Evolutionary conservation across 1,284 basidiomycete species (phyloP), one percentile per base, ranked within the genome.

Genomic region (Prillingera fragicola): DNA sequence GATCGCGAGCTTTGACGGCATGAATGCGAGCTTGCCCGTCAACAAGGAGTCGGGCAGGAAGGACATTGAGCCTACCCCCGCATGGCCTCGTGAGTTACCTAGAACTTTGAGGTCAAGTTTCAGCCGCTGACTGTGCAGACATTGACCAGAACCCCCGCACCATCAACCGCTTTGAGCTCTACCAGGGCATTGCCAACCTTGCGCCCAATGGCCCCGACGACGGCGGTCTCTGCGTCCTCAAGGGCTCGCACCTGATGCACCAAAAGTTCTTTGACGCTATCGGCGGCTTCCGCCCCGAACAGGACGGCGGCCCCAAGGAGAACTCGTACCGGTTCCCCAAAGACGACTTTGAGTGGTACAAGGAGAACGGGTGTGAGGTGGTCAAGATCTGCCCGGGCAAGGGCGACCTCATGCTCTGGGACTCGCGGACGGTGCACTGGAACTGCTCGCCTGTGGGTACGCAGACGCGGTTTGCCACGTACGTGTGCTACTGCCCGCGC

Each of bases 1-100:
- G 9, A 55, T 71, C 28, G 57, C 54, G 8, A 57, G 55, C 21
- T 67, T 66, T 33, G 64, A 66, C 33, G 57, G 57, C 12, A 50
- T 58, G 47, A 56, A 58, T 37, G 45, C 49, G 12, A 45, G 47
- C 8, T 24, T 56, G 14, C 56, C 56, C 8, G 50, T 58, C 41
- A 50, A 36, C 23, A 17, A 18, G 14, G 27, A 32, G 28, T 13
- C 23, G 7, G 44, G 41, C 4, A 33, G 44, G 13, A 40, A 32
- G 1, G 56, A 58, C 36, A 48, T 58, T 6, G 12, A 34, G 28
- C 42, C 47, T 4, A 58, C 56, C 1, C 15, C 23, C 9, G 32
- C 51, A 2, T 58, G 54, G 56, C 56, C 56, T 18, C 56, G 55
- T 57, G 33, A 42, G 55, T 53, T 4, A 5, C 12, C n/a, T 31